phyloP scores from a whole-genome alignment of 371 early-diverging fungal species.

The Phascolomyces articulosus region DNA sequence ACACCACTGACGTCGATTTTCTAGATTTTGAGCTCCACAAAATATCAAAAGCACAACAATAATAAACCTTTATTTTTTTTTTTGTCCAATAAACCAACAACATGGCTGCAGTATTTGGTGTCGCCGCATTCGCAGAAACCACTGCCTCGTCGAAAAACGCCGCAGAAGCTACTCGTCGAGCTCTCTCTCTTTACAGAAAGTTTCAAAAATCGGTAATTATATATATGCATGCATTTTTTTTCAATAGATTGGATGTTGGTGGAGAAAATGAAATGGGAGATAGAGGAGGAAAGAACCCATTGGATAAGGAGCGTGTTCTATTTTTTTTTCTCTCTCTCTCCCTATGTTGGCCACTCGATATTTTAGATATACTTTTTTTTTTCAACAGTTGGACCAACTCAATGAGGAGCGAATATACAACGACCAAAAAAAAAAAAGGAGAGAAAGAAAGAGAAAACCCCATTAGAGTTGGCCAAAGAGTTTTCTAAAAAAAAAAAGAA shows the following conservation, averaged over 20 bases:
- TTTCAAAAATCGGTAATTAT: constrained; percentile 67
- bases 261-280: background rate
- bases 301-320: no score
- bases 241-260: background rate
- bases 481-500: background rate
- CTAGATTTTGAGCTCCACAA: background rate
- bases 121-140: constrained; percentile 52
- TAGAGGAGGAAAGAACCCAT: no score
- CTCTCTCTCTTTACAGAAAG: constrained; percentile 63
- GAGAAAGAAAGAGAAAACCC: background rate
- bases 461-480: background rate
- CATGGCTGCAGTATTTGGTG: constrained; percentile 40
- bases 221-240: no score
- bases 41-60: background rate
- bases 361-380: background rate
- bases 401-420: no score
- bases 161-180: constrained; percentile 59
- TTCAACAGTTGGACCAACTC: background rate
- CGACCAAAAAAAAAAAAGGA: background rate
- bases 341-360: background rate
- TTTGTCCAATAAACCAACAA: background rate
- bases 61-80: background rate
- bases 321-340: background rate
- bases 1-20: background rate
- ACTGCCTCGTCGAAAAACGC: constrained; percentile 64